These are phyloP conservation scores for Inga laurina DNA, from an alignment of 306 rosid genomes.

Conservation along the genomic window DNA sequence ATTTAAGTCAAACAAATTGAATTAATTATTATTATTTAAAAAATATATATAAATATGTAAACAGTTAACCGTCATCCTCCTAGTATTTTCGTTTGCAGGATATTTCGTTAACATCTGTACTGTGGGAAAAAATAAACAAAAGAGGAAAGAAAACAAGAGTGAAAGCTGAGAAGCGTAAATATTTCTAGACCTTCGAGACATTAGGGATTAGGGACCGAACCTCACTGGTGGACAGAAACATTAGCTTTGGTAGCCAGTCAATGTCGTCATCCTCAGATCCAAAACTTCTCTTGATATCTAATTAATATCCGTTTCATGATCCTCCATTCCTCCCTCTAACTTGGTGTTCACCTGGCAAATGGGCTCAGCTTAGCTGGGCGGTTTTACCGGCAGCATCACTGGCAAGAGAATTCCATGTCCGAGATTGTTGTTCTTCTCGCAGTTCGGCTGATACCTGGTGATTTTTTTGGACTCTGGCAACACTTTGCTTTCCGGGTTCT, in stretches of 20 bases:
- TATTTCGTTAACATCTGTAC: too few relatives aligned
- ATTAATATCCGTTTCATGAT: background rate
- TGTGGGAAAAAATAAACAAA: background rate
- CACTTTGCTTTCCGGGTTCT: conserved; percentile 16
- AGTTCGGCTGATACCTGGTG: conserved; percentile 31
- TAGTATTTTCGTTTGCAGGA: too few relatives aligned
- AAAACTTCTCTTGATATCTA: conserved; percentile 22
- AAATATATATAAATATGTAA: too few relatives aligned
- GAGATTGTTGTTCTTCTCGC: conserved; percentile 8
- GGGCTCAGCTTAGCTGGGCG: conserved; percentile 17
- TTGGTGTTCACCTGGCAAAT: conserved; percentile 8
- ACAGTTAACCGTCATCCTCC: too few relatives aligned
- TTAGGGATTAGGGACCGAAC: background rate
- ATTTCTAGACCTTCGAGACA: background rate
- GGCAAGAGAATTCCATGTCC: conserved; percentile 35
- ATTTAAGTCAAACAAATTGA: too few relatives aligned
- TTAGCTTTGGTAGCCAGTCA: conserved; percentile 47
- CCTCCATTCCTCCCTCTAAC: conserved; percentile 14
- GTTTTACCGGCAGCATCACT: conserved; percentile 12
- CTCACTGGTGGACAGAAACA: background rate
- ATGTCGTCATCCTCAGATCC: conserved; percentile 43
- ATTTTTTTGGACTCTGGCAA: conserved; percentile 2
- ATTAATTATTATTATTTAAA: too few relatives aligned
- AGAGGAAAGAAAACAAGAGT: background rate
- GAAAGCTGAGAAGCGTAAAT: background rate